Evolutionary conservation across 1,284 basidiomycete genomes (phyloP).

Genomic region (Ustilago curta): DNA sequence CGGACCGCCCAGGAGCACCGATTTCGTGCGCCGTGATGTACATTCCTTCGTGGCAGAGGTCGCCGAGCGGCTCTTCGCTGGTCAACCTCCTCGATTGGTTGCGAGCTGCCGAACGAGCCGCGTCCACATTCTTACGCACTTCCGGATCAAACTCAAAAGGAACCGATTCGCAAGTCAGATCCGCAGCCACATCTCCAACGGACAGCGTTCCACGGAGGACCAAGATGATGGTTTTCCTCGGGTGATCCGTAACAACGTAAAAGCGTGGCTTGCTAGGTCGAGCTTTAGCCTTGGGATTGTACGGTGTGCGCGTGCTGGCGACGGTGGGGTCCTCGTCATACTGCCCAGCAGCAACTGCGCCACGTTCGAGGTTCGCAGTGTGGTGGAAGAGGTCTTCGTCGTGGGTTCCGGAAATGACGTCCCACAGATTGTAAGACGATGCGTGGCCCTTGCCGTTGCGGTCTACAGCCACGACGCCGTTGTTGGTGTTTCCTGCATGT

Average conservation of each 20-base stretch:
- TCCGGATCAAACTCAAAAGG: slow-evolving; percentile 34
- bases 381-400: slow-evolving; percentile 63
- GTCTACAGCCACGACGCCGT: slow-evolving; percentile 4
- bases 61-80: slow-evolving; percentile 11
- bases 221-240: slow-evolving; percentile 55
- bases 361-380: slow-evolving; percentile 49
- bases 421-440: slow-evolving; percentile 50
- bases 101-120: background rate
- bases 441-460: slow-evolving; percentile 15
- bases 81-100: slow-evolving; percentile 1
- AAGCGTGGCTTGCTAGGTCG: slow-evolving; percentile 55
- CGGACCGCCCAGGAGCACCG: slow-evolving; percentile 80
- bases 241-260: slow-evolving; percentile 65
- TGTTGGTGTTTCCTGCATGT: background rate
- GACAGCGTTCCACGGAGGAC: slow-evolving; percentile 64
- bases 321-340: slow-evolving; percentile 40
- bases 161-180: slow-evolving; percentile 66
- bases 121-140: slow-evolving; percentile 24
- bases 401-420: slow-evolving; percentile 57
- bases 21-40: slow-evolving; percentile 81
- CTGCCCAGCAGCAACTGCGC: slow-evolving; percentile 39
- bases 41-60: slow-evolving; percentile 75
- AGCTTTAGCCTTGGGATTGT: slow-evolving; percentile 24
- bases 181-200: slow-evolving; percentile 65
- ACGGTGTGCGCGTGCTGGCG: background rate